Evolutionary conservation across 2,329 filamentous ascomycete genomes (phyloP), one percentile per base, ranked within the genome.

Genomic region (Acarospora socialis): DNA sequence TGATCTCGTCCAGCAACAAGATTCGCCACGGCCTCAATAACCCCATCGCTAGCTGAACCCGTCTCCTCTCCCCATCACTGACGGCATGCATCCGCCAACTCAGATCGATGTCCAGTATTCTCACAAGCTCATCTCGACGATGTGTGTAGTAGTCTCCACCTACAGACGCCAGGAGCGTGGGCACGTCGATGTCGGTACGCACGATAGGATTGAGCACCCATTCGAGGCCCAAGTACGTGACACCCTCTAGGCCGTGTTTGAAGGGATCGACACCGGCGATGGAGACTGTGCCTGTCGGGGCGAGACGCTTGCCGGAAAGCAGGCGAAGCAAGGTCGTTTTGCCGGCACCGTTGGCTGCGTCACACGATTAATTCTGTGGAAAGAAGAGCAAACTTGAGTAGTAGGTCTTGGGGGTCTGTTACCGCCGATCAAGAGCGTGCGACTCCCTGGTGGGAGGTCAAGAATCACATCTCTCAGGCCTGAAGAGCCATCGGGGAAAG

Each of bases 161-260:
- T 0, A 98, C 81, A 2, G 76, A 83, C 29, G 73, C 63, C 16
- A 98, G 73, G 4, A 98, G 72, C 43, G 92, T 86, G 3, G 69
- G 70, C 3, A 98, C 87, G 37, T 82, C 83, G 45, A 98, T 93
- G 56, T 98, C 90, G 18, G 79, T 92, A 31, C 87, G 80, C 28
- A 95, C 90, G 47, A 95, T 92, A 29, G 81, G 82, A 63, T 95
- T 95, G 7, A 98, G 70, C 3, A 95, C 90, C 90, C 90, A 98
- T 65, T 98, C 90, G 1, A 94, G 73, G 1, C 90, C 90, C 5
- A 98, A 78, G 57, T 98, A 98, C 14, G 87, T 95, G 19, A 98
- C 87, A 40, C 90, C 90, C 58, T 93, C 81, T 17, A 94, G 73
- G 7, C 77, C 74, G 21, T 84, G 70, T 54, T 82, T 80, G 70